Evolutionary conservation across 148 eudicot species (phyloP), one percentile per base, ranked within the genome.

Genomic region (Fagopyrum tataricum): DNA sequence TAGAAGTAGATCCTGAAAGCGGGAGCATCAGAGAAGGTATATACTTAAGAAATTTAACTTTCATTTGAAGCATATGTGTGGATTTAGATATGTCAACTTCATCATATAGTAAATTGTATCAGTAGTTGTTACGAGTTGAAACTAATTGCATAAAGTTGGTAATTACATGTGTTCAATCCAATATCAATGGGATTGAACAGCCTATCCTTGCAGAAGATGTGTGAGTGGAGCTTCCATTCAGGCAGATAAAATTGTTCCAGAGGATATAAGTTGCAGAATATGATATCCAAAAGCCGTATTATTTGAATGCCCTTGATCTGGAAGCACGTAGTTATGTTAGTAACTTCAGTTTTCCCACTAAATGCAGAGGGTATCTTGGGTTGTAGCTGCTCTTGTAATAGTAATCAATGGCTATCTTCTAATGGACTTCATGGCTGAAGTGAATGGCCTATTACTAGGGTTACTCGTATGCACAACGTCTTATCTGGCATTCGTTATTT

Each of bases 371-470:
- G 62, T 88, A 42, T 84, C 85, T 2, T 88, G 91, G 91, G 78
- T 79, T 21, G 84, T 88, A 37, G 89, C 91, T 43, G 89, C 84
- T 13, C 80, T 88, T 26, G 89, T 88, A 46, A 84, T 85, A 6
- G 86, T 85, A 73, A 84, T 88, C 70, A 84, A 88, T 44, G 89
- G 91, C 42, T 88, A 86, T 72, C 82, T 88, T 24, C 74, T 88
- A 67, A 72, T 85, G 73, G 81, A 85, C 61, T 88, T 88, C 79
- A 14, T 77, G 15, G 81, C 86, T 13, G 89, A 80, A 82, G 90
- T 86, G 41, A 82, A 83, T 12, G 89, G 91, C 47, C 37, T 85
- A 52, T 56, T 88, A 18, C 74, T 84, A 17, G 91, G 84, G 64
- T 67, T 79, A 43, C 24, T 78, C 31, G 83, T 85, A n/a, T 82